Evolutionary conservation across 129 eudicot genomes (phyloP), one percentile per base, ranked within the genome.

Genomic region (Gnaphalium uliginosum): DNA sequence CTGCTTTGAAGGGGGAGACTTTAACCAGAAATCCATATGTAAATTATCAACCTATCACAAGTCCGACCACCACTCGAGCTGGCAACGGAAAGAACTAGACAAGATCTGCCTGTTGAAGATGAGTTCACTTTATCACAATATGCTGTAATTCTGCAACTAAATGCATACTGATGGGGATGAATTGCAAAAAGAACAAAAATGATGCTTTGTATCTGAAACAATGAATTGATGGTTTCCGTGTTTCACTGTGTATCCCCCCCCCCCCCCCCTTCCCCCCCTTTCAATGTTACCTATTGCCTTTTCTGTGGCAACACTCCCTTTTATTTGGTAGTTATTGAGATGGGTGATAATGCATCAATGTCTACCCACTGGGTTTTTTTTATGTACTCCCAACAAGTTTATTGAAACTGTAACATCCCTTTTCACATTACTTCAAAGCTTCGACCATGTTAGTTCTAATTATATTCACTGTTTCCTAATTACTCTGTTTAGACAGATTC

Each of bases 1-100:
- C 96, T 78, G 98, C 98, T 57, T 80, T 94, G 60, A 87, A 77
- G 78, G 97, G 98, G 54, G 88, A 91, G 81, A 94, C 93, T 21
- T 84, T 89, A 64, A 88, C 96, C 25, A 85, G 93, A 72, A 90
- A 93, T 21, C 93, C 96, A 8, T 84, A 89, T 56, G 77, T 77
- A 39, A 87, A 97, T 50, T 81, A 90, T 74, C 93, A 81, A 83
- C 72, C 69, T 10, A 18, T 72, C 68, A 54, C 66, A 54, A 33
- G 39, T 35, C 51, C 39, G 14, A 60, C 14, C 32, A 15, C 56
- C 50, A 18, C 77, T 57, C 51, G 57, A 71, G 71, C 22, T 46
- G 72, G 60, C 27, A 61, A 57, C 4, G 63, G 37, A 48, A 75
- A 56, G 11, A 56, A 56, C 19, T 61, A 61, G 66, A 14, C 48